Conservation (phyloP, 2,329 filamentous ascomycete species). For the Pseudogymnoascus sp. region DNA sequence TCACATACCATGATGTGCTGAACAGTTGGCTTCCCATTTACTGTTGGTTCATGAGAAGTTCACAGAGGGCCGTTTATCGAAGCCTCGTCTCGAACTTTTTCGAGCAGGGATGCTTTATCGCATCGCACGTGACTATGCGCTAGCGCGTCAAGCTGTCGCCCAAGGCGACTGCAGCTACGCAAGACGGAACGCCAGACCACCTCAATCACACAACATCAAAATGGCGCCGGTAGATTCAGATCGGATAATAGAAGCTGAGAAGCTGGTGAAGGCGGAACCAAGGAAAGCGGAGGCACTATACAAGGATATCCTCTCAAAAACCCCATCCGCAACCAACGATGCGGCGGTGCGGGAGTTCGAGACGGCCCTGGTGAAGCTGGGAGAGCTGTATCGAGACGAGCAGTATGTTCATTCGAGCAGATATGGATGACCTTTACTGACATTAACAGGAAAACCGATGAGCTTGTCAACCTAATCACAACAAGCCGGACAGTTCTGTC, state of each 20-base stretch:
- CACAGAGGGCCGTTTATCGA: not conserved
- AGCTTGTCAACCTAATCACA: constrained; percentile 83
- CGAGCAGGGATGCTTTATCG: constrained; percentile 11
- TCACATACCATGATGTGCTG: constrained; percentile 25
- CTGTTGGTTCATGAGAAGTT: not conserved
- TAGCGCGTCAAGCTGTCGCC: constrained; percentile 11
- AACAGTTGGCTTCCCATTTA: constrained; percentile 14
- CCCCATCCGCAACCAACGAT: constrained; percentile 75
- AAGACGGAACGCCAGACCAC: constrained; percentile 17
- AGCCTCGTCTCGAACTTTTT: constrained; percentile 12
- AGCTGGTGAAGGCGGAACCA: constrained; percentile 72
- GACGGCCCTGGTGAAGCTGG: constrained; percentile 75
- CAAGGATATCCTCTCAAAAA: constrained; percentile 80
- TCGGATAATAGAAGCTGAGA: constrained; percentile 81
- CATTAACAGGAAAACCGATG: constrained; percentile 60
- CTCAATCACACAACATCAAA: constrained; percentile 20
- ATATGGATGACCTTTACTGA: constrained; percentile 24
- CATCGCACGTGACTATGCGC: not conserved
- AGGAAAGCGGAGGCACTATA: constrained; percentile 79
- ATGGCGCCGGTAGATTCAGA: constrained; percentile 55
- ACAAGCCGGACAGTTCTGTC: constrained; percentile 87
- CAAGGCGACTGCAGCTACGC: constrained; percentile 14
- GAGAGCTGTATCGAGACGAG: constrained; percentile 86
- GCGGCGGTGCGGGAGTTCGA: constrained; percentile 88
- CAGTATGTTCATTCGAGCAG: constrained; percentile 47